phyloP scores from a whole-genome alignment of 352 stramenopile genomes.

The Phytophthora citrophthora region DNA sequence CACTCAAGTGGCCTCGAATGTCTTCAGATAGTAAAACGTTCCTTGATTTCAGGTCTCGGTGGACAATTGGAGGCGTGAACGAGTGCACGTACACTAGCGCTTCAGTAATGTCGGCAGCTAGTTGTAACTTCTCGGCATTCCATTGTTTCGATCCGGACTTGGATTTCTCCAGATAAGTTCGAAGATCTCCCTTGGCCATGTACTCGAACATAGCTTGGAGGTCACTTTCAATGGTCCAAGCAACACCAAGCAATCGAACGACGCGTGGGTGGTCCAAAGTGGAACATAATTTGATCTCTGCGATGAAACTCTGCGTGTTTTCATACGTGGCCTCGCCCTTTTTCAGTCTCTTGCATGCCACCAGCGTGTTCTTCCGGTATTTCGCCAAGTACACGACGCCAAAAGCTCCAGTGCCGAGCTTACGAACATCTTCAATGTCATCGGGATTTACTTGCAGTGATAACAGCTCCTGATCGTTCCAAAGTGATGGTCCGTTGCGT shows the following conservation, averaged over 20 bases:
- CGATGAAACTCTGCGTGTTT: conserved; percentile 54
- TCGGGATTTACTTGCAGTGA: conserved; percentile 58
- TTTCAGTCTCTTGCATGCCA: conserved; percentile 60
- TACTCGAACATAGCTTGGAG: conserved; percentile 72
- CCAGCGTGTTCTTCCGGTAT: conserved; percentile 42
- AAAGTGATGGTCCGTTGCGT: conserved; percentile 32
- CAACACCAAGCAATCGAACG: conserved; percentile 59
- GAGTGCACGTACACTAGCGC: conserved; percentile 76
- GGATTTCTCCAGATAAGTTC: conserved; percentile 39
- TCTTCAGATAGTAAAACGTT: conserved; percentile 57
- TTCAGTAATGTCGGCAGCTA: conserved; percentile 64
- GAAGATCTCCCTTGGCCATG: conserved; percentile 61
- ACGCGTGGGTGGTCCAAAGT: conserved; percentile 57
- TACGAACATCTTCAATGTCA: conserved; percentile 49
- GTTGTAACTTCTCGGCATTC: conserved; percentile 55
- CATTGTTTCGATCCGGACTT: conserved; percentile 27
- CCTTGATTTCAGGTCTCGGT: conserved; percentile 64
- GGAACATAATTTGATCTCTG: conserved; percentile 61
- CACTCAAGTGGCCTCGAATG: conserved; percentile 45
- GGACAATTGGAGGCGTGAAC: conserved; percentile 60
- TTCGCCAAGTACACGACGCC: conserved; percentile 54
- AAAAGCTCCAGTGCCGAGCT: conserved; percentile 44
- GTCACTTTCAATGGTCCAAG: conserved; percentile 63
- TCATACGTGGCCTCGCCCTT: conserved; percentile 44
- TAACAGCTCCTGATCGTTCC: conserved; percentile 57